Percentiles rank a stretch among this genome's conserved stretches.
phyloP scores from a whole-genome alignment of 2,329 filamentous ascomycete genomes.

The Fonsecaea multimorphosa region DNA sequence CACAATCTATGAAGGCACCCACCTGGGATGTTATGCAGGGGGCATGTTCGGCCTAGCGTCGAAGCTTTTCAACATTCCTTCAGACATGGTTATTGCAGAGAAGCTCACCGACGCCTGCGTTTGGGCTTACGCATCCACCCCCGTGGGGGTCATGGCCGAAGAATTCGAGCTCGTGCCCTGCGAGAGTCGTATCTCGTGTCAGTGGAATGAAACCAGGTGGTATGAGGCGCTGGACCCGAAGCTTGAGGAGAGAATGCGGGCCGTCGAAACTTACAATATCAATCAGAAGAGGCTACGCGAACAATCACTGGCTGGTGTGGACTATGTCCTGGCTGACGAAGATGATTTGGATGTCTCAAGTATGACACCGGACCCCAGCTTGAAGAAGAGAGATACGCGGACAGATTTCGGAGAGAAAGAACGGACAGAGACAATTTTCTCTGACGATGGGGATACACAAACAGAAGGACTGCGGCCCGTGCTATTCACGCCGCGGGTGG shows the following conservation, averaged over 20 bases:
- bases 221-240: slow-evolving; percentile 51
- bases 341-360: slow-evolving; percentile 5
- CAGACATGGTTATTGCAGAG: slow-evolving; percentile 61
- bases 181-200: slow-evolving; percentile 50
- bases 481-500: slow-evolving; percentile 35
- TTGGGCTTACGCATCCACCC: slow-evolving; percentile 65
- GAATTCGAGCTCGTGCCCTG: slow-evolving; percentile 61
- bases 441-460: slow-evolving; percentile 17
- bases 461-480: slow-evolving; percentile 11
- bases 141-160: slow-evolving; percentile 68
- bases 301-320: slow-evolving; percentile 8
- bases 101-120: slow-evolving; percentile 66
- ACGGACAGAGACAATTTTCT: slow-evolving; percentile 22
- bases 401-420: slow-evolving; percentile 36
- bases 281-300: slow-evolving; percentile 36
- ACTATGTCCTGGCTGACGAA: not conserved
- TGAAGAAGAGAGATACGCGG: slow-evolving; percentile 40
- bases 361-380: slow-evolving; percentile 8
- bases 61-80: slow-evolving; percentile 61
- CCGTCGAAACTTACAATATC: slow-evolving; percentile 36
- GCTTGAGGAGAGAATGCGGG: slow-evolving; percentile 34
- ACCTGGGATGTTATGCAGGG: slow-evolving; percentile 66
- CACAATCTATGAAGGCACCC: slow-evolving; percentile 61
- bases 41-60: slow-evolving; percentile 68
- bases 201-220: slow-evolving; percentile 62